Evolutionary conservation across 148 eudicot genomes (phyloP), one percentile per base, ranked within the genome.

Genomic region (Simmondsia chinensis): DNA sequence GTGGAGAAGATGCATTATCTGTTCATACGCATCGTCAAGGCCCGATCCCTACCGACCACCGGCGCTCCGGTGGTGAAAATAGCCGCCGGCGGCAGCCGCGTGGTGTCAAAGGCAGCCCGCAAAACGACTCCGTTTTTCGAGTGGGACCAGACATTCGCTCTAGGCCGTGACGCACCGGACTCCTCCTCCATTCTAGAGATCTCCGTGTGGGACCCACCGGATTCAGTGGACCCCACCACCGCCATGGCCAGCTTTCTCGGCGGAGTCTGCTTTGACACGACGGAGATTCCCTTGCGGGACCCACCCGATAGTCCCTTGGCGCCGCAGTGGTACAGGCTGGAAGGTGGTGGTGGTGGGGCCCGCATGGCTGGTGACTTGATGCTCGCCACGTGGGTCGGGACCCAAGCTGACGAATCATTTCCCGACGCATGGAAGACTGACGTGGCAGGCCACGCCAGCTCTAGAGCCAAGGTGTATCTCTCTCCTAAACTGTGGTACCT

Each of bases 261-360:
- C 3, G 97, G 93, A 11, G 63, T 89, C 16, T 78, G 94, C 59
- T 89, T 89, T 9, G 95, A 89, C 50, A 87, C 72, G 39, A 63
- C 75, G 4, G 95, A 89, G 60, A 89, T 89, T 14, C 97, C 95
- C 0, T 24, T 89, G 9, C 63, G 97, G 55, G 97, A 89, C 67
- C 97, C 97, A 38, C 97, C 97, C 0, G 95, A 89, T 26, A 89
- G 97, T 18, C 93, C 97, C 2, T 24, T 89, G 70, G 97, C 97
- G 54, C 91, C 97, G 4, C 97, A 89, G 24, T 89, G 97, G 97
- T 89, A 89, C 40, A 68, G 97, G 39, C 68, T 89, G 9, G 97
- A 89, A 33, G 97, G 87, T 3, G 87, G 83, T 26, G 97, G 87
- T 3, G 87, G 83, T 26, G 85, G 87, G 26, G 74, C 84, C 46